phyloP scores from a whole-genome alignment of 495 filamentous ascomycete genomes.

The Tuber melanosporum region DNA sequence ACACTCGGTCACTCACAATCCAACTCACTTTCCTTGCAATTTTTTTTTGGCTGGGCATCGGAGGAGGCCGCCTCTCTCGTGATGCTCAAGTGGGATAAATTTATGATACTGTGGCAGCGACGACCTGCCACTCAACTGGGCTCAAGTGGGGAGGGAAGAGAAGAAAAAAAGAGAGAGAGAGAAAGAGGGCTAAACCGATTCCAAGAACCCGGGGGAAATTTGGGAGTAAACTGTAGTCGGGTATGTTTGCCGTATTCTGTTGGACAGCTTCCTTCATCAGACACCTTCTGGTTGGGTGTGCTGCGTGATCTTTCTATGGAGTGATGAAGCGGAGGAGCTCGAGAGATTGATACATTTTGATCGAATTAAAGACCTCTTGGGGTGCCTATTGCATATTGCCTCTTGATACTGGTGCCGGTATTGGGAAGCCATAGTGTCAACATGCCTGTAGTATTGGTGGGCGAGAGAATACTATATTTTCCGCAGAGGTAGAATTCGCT shows the following conservation, averaged over 20 bases:
- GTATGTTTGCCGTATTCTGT: conserved; percentile 39
- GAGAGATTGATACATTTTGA: conserved; percentile 24
- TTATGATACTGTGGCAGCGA: conserved; percentile 11
- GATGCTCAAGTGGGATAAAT: conserved; percentile 14
- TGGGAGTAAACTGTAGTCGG: conserved; percentile 21
- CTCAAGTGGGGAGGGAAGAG: background rate
- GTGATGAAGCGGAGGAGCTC: conserved; percentile 32
- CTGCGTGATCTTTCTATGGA: conserved; percentile 23
- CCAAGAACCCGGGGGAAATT: background rate
- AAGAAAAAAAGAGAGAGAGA: background rate
- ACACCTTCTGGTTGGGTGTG: conserved; percentile 15
- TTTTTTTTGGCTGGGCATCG: conserved; percentile 25
- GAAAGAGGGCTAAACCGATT: conserved; percentile 3
- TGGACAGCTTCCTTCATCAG: conserved; percentile 19
- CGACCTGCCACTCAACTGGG: conserved; percentile 8
- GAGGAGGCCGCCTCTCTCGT: conserved; percentile 38
- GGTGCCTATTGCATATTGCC: background rate
- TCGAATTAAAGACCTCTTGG: conserved; percentile 12
- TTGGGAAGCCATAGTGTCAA: background rate
- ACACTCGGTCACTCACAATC: conserved; percentile 1
- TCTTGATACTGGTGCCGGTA: background rate
- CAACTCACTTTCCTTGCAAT: conserved; percentile 6
- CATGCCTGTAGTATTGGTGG: background rate
- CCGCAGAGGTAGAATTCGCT: background rate
- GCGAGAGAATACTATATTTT: background rate